These are phyloP conservation scores for Monosporascus sp. DNA, from an alignment of 2,329 filamentous ascomycete genomes.

Conservation along the genomic window DNA sequence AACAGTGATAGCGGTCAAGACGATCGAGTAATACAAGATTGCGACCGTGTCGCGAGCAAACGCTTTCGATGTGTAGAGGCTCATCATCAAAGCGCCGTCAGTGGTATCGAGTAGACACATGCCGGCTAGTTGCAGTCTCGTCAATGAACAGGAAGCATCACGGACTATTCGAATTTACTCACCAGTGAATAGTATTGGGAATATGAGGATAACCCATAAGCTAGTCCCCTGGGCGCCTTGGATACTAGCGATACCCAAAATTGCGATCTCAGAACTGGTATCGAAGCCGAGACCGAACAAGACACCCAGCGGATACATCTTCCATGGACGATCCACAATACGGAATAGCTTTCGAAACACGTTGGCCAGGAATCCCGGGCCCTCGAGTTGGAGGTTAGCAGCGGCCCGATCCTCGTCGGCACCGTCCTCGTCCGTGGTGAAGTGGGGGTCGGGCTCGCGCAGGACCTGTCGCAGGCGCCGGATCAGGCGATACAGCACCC, in stretches of 20 bases:
- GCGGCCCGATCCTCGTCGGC: conserved; percentile 30
- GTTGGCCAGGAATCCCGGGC: conserved; percentile 68
- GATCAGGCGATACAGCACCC: conserved; percentile 78
- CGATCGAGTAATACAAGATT: conserved; percentile 89
- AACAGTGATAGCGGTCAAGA: conserved; percentile 79
- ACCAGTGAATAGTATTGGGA: conserved; percentile 85
- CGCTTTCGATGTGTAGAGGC: conserved; percentile 76
- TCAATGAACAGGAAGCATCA: conserved; percentile 1
- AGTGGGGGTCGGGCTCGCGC: conserved; percentile 28
- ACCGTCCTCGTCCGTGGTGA: conserved; percentile 9
- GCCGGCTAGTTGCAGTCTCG: conserved; percentile 50
- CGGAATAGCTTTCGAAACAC: conserved; percentile 73
- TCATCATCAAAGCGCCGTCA: conserved; percentile 93
- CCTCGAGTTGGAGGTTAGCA: conserved; percentile 64
- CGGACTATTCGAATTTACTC: conserved; percentile 18
- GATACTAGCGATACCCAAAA: conserved; percentile 84
- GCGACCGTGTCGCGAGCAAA: conserved; percentile 80
- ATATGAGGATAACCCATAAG: conserved; percentile 91
- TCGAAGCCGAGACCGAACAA: conserved; percentile 93
- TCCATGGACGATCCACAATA: conserved; percentile 75
- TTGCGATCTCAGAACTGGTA: conserved; percentile 88
- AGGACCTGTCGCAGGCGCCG: conserved; percentile 61
- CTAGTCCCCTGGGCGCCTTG: conserved; percentile 81
- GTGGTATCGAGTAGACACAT: conserved; percentile 95
- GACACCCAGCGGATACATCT: conserved; percentile 57